A percentile compares a stretch with the other conserved stretches of the same genome.
Conservation (phyloP, 2,329 filamentous ascomycete species). For the Sporothrix brunneoviolacea region DNA sequence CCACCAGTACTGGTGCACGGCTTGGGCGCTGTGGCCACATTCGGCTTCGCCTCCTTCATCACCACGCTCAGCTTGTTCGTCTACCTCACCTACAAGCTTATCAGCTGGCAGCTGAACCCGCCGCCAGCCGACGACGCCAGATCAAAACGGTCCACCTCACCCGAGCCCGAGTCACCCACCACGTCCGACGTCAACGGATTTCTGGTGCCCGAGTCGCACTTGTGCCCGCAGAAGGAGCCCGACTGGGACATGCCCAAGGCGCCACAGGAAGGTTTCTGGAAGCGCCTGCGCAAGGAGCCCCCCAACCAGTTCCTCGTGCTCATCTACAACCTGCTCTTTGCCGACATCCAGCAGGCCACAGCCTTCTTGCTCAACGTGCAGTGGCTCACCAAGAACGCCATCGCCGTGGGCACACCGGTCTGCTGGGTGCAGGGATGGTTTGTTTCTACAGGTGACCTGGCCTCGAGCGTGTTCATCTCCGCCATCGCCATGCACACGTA, state of each 20-base stretch:
- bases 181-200: constrained; percentile 31
- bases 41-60: constrained; percentile 32
- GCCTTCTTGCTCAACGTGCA: constrained; percentile 58
- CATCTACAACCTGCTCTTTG: constrained; percentile 62
- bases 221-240: constrained; percentile 19
- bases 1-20: constrained; percentile 29
- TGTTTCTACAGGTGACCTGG: constrained; percentile 58
- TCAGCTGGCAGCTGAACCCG: constrained; percentile 27
- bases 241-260: background rate
- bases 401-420: constrained; percentile 45
- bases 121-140: no score
- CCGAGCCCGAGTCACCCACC: constrained; percentile 28
- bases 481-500: constrained; percentile 62
- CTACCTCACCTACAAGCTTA: constrained; percentile 31
- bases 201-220: constrained; percentile 22
- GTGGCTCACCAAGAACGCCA: constrained; percentile 48
- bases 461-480: constrained; percentile 61
- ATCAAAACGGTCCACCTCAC: background rate
- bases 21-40: constrained; percentile 31
- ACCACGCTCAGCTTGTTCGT: constrained; percentile 27
- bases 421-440: constrained; percentile 65
- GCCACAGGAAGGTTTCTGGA: constrained; percentile 15
- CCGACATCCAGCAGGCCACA: constrained; percentile 59
- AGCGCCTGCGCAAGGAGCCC: constrained; percentile 27
- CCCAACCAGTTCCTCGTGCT: constrained; percentile 63